Conservation (phyloP, 768 basidiomycete species). For the Pisolithus microcarpus region DNA sequence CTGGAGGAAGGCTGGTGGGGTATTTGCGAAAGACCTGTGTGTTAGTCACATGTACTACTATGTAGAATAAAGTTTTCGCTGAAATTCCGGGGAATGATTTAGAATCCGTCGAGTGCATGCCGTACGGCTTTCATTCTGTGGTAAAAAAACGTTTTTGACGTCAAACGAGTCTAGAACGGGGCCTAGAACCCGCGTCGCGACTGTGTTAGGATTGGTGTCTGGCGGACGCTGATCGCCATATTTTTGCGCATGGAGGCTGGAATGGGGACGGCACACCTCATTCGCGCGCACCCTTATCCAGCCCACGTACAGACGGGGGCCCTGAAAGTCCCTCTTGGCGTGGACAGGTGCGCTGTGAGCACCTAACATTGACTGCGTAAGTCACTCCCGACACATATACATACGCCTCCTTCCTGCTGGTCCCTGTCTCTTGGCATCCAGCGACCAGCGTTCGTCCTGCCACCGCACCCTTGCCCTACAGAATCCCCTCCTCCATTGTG, state of each 20-base stretch:
- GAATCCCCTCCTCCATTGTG: constrained; percentile 2
- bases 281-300: constrained; percentile 2
- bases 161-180: neutral
- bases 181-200: constrained; percentile 1
- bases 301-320: constrained; percentile 4
- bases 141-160: neutral
- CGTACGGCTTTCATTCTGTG: no score
- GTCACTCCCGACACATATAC: constrained; percentile 4
- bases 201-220: constrained; percentile 1
- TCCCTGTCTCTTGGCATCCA: constrained; percentile 1
- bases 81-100: no score
- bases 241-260: constrained; percentile 3
- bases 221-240: constrained; percentile 7
- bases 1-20: neutral
- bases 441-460: neutral
- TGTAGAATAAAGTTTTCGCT: no score
- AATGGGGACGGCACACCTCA: neutral
- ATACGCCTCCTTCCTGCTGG: constrained; percentile 6
- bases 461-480: neutral
- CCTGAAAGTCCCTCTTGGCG: neutral
- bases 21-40: no score
- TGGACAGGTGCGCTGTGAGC: neutral
- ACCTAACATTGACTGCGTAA: constrained; percentile 9
- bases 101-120: no score
- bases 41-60: no score